Evolutionary conservation across 805 yeast genomes (phyloP), one percentile per base, ranked within the genome.

Genomic region (Torulaspora microellipsoides): DNA sequence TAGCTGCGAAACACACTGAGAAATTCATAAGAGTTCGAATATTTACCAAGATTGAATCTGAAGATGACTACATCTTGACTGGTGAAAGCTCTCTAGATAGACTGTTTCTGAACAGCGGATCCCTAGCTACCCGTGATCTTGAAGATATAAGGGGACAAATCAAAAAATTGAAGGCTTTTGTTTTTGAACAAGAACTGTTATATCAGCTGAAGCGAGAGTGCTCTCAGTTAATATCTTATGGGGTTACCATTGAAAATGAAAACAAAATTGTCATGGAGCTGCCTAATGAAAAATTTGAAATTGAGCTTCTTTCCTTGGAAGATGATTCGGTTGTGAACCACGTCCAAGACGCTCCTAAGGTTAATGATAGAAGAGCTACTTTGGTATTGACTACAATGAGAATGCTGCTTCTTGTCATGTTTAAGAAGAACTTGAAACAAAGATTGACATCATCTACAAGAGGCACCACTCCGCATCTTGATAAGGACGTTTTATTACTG

Each of bases 151-250:
- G 73, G 38, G 75, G 74, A 17, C 81, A 78, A 54, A 78, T 91
- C 23, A 72, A 76, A 30, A 76, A 68, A 39, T 89, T 95, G 0
- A 73, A 96, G 36, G 81, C 76, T 49, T 77, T 78, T 46, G 70
- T 90, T 7, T 91, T 91, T 66, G 98, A 91, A 58, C 93, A 86
- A 56, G 98, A 91, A 62, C 70, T 91, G 42, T 87, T 87, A 67
- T 79, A 77, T 62, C 89, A 83, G 53, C 65, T 91, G 43, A 72
- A 81, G 17, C 77, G 81, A 49, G 99, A 91, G 63, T 87, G 95
- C 1, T 74, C 82, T 27, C 60, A 72, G 5, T 67, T 91, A 45
- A 74, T 82, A 8, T 78, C 88, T 14, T 78, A 81, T 51, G 82
- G 84, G 42, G 91, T 87, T 3, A 71, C 73, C 12, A 74, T 81